Percentiles rank a stretch among this genome's conserved stretches.
These are phyloP conservation scores for Podaxis sp. DNA, from an alignment of 768 basidiomycete species.

Conservation along the genomic window DNA sequence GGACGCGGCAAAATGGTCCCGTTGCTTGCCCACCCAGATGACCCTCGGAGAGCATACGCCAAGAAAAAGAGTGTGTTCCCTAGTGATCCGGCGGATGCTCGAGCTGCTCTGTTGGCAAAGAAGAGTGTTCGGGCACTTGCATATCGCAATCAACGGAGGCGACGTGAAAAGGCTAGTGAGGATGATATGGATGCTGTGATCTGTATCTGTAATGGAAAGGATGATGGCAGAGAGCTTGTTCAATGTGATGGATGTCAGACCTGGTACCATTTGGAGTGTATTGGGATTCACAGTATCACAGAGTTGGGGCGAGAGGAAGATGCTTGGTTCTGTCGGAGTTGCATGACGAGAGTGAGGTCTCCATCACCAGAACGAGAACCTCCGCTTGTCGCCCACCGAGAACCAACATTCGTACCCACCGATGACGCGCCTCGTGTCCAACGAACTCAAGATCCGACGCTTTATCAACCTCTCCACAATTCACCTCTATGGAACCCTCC, in stretches of 20 bases:
- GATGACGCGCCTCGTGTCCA: conserved; percentile 46
- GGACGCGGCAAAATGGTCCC: conserved; percentile 66
- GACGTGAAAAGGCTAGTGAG: conserved; percentile 30
- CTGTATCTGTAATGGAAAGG: conserved; percentile 65
- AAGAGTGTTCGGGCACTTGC: conserved; percentile 63
- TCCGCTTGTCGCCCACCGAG: conserved; percentile 31
- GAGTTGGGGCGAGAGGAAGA: conserved; percentile 77
- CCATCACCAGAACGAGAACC: conserved; percentile 35
- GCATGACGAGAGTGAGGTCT: conserved; percentile 44
- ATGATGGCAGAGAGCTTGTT: conserved; percentile 74
- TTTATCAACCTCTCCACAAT: conserved; percentile 58
- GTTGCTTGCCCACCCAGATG: conserved; percentile 40
- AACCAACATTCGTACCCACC: conserved; percentile 71
- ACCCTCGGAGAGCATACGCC: conserved; percentile 18
- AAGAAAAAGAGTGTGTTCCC: conserved; percentile 40
- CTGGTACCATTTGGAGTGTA: conserved; percentile 83
- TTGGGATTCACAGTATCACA: conserved; percentile 62
- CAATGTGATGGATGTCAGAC: conserved; percentile 79
- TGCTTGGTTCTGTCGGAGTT: conserved; percentile 71
- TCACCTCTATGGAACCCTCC: conserved; percentile 56
- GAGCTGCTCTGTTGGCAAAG: conserved; percentile 70
- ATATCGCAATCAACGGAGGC: conserved; percentile 46
- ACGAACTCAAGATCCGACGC: conserved; percentile 51
- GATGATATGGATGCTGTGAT: conserved; percentile 49
- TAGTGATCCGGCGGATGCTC: conserved; percentile 75